These are phyloP conservation scores for Elongisporangium prolatum DNA, from an alignment of 352 stramenopile species.

Conservation along the genomic window DNA sequence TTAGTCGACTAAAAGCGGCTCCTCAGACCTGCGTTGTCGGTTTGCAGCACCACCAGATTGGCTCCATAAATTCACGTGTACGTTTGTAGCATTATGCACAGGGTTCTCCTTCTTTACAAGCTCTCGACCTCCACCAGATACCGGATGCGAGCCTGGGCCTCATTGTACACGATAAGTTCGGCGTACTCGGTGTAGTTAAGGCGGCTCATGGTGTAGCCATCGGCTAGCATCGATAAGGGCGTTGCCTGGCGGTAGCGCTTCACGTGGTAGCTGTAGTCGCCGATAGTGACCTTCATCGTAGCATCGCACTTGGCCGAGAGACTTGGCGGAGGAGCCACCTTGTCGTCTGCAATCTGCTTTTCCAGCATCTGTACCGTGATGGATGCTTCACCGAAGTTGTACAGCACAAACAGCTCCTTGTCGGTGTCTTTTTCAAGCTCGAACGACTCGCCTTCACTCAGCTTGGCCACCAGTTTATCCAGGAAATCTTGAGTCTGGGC, in stretches of 20 bases:
- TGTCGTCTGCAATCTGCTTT: constrained; percentile 1
- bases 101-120: constrained; percentile 3
- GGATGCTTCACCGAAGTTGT: constrained; percentile 15
- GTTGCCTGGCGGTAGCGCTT: constrained; percentile 55
- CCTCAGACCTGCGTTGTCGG: not conserved
- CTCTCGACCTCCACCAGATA: constrained; percentile 76
- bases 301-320: constrained; percentile 9
- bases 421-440: constrained; percentile 28
- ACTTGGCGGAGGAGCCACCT: not conserved
- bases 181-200: constrained; percentile 29
- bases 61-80: not conserved
- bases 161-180: constrained; percentile 76
- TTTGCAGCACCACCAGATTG: not conserved
- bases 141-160: constrained; percentile 59
- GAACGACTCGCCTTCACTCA: constrained; percentile 31
- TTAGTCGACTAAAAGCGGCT: not conserved
- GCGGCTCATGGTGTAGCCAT: constrained; percentile 13
- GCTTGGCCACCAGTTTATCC: constrained; percentile 34
- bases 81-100: not conserved
- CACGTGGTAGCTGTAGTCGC: constrained; percentile 28
- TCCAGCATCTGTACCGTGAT: constrained; percentile 52
- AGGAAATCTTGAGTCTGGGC: constrained; percentile 30
- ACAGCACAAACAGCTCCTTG: constrained; percentile 27
- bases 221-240: constrained; percentile 8
- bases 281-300: constrained; percentile 8